phyloP scores from a whole-genome alignment of 2,329 filamentous ascomycete species.

The Colletotrichum sansevieriae region DNA sequence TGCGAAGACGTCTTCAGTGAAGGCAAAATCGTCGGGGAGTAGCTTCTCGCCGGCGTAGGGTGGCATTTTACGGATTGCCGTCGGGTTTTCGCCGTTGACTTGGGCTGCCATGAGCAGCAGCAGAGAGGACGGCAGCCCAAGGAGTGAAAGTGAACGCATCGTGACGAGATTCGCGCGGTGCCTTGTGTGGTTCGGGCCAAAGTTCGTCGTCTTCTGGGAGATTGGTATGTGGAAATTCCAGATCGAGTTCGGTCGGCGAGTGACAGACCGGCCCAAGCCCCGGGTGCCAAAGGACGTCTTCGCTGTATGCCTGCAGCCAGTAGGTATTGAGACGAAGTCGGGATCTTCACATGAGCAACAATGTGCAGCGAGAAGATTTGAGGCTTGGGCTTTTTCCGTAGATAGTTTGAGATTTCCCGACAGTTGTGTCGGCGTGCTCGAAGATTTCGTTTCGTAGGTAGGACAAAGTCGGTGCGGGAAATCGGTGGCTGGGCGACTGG shows the following conservation, averaged over 20 bases:
- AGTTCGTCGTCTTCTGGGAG: background rate
- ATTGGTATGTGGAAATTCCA: constrained; percentile 12
- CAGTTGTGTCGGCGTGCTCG: constrained; percentile 12
- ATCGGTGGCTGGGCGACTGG: constrained; percentile 39
- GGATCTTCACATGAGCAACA: background rate
- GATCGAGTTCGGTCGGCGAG: constrained; percentile 1
- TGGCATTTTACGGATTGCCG: constrained; percentile 79
- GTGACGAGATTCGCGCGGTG: constrained; percentile 8
- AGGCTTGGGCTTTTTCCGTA: constrained; percentile 4
- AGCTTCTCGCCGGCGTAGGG: constrained; percentile 81
- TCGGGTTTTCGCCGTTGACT: constrained; percentile 60
- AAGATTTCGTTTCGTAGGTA: constrained; percentile 5
- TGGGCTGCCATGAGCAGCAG: constrained; percentile 60
- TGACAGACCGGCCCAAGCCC: constrained; percentile 6
- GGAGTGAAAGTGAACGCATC: constrained; percentile 57
- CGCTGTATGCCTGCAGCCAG: constrained; percentile 5
- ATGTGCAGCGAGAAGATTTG: background rate
- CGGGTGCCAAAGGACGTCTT: background rate
- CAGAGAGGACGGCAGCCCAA: constrained; percentile 58
- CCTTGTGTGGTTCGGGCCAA: background rate
- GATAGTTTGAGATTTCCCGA: background rate
- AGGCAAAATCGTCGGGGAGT: constrained; percentile 74
- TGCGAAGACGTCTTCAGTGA: constrained; percentile 48
- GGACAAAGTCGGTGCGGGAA: constrained; percentile 27
- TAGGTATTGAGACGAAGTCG: background rate